A percentile compares a stretch with the other conserved stretches of the same genome.
phyloP scores from a whole-genome alignment of 257 asterid species.

The Primulina huaijiensis region DNA sequence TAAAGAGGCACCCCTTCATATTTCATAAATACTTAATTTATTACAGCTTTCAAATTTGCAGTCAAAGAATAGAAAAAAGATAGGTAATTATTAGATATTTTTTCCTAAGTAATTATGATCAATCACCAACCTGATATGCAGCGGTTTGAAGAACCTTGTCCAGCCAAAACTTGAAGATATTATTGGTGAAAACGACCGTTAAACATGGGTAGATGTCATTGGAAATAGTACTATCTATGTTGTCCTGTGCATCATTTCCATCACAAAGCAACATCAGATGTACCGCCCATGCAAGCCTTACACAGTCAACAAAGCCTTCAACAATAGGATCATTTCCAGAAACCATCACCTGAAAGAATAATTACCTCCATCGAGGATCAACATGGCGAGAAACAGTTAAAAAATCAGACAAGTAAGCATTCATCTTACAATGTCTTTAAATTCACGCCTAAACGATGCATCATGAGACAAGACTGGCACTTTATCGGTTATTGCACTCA shows the following conservation, averaged over 20 bases:
- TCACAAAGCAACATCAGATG: constrained; percentile 78
- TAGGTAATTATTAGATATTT: neutral
- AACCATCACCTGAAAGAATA: constrained; percentile 67
- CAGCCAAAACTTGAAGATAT: constrained; percentile 85
- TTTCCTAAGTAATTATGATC: neutral
- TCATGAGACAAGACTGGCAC: constrained; percentile 69
- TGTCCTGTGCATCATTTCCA: constrained; percentile 57
- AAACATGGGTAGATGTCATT: constrained; percentile 59
- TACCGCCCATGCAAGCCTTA: constrained; percentile 89
- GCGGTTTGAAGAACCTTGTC: constrained; percentile 78
- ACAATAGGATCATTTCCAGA: constrained; percentile 62
- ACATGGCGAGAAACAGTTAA: constrained; percentile 15
- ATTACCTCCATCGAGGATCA: constrained; percentile 20
- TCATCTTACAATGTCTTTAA: constrained; percentile 78
- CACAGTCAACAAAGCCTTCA: constrained; percentile 86
- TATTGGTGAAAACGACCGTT: constrained; percentile 72
- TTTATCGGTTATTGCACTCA: constrained; percentile 63
- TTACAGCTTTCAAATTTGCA: neutral
- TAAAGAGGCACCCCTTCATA: neutral
- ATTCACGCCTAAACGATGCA: constrained; percentile 71
- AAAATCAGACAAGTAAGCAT: constrained; percentile 20
- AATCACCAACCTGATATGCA: constrained; percentile 75
- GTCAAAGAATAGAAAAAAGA: neutral
- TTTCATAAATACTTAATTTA: neutral
- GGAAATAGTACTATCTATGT: constrained; percentile 43